Evolutionary conservation across 2,329 filamentous ascomycete species (phyloP).

Genomic region (Penicillium aurantiogriseum): DNA sequence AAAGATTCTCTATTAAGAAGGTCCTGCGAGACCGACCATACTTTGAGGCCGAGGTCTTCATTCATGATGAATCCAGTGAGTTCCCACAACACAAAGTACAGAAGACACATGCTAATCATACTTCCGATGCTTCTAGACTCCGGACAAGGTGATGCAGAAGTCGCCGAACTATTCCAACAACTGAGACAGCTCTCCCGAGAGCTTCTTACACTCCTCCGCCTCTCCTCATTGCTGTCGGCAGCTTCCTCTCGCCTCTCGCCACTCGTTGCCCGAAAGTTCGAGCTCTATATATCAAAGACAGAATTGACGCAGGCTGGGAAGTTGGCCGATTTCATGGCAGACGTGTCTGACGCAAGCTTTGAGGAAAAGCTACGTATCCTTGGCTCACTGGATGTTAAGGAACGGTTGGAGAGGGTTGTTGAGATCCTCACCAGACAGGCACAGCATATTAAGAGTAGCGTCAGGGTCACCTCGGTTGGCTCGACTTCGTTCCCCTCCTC

Average conservation of each 20-base stretch:
- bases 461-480: constrained; percentile 77
- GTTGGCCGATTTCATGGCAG: constrained; percentile 95
- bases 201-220: constrained; percentile 76
- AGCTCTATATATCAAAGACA: constrained; percentile 82
- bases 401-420: constrained; percentile 76
- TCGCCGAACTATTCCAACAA: constrained; percentile 70
- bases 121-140: constrained; percentile 28
- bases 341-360: constrained; percentile 80
- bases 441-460: constrained; percentile 77
- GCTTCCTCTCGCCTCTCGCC: constrained; percentile 71
- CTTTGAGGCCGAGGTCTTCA: constrained; percentile 76
- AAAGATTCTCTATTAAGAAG: constrained; percentile 72
- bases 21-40: constrained; percentile 76
- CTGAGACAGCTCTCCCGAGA: constrained; percentile 84
- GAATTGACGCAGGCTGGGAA: constrained; percentile 77
- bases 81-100: not conserved
- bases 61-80: constrained; percentile 68
- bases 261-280: constrained; percentile 78
- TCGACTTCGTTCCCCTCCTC: constrained; percentile 63
- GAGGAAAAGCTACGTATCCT: constrained; percentile 90
- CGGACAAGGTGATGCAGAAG: constrained; percentile 58
- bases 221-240: constrained; percentile 79
- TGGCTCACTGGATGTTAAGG: constrained; percentile 73
- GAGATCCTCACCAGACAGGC: constrained; percentile 82
- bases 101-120: constrained; percentile 6